A percentile compares a stretch with the other conserved stretches of the same genome.
Conservation (phyloP, 2,329 filamentous ascomycete genomes). For the Pseudogymnoascus sp. region DNA sequence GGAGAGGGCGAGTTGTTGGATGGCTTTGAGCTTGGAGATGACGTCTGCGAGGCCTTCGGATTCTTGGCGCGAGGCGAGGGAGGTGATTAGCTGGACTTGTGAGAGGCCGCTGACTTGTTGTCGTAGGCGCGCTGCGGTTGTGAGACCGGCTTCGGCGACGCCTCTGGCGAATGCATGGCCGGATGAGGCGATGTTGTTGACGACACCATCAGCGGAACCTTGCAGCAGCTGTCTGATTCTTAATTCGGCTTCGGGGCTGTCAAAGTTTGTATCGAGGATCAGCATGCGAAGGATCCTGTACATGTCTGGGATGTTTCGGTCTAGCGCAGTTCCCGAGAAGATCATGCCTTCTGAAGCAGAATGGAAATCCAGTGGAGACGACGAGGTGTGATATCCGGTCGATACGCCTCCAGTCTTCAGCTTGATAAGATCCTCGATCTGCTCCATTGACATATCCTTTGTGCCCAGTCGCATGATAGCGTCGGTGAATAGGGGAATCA, state of each 20-base stretch:
- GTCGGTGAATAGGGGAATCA: conserved; percentile 87
- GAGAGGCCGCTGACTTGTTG: conserved; percentile 88
- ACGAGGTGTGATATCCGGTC: conserved; percentile 74
- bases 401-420: conserved; percentile 89
- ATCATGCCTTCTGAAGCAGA: conserved; percentile 73
- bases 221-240: conserved; percentile 84
- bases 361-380: conserved; percentile 66
- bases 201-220: conserved; percentile 77
- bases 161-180: conserved; percentile 82
- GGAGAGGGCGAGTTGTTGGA: conserved; percentile 71
- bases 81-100: conserved; percentile 78
- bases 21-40: conserved; percentile 74
- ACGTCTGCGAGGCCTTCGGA: conserved; percentile 66
- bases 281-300: conserved; percentile 76
- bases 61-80: conserved; percentile 65
- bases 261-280: conserved; percentile 83
- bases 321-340: conserved; percentile 79
- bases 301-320: conserved; percentile 86
- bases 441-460: conserved; percentile 79
- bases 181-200: conserved; percentile 85
- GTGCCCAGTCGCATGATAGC: conserved; percentile 91
- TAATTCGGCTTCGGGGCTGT: conserved; percentile 69
- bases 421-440: conserved; percentile 93
- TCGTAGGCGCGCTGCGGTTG: conserved; percentile 60
- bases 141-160: conserved; percentile 74